Evolutionary conservation across 1,284 basidiomycete species (phyloP).

Genomic region (Cutaneotrichosporon cutaneum): DNA sequence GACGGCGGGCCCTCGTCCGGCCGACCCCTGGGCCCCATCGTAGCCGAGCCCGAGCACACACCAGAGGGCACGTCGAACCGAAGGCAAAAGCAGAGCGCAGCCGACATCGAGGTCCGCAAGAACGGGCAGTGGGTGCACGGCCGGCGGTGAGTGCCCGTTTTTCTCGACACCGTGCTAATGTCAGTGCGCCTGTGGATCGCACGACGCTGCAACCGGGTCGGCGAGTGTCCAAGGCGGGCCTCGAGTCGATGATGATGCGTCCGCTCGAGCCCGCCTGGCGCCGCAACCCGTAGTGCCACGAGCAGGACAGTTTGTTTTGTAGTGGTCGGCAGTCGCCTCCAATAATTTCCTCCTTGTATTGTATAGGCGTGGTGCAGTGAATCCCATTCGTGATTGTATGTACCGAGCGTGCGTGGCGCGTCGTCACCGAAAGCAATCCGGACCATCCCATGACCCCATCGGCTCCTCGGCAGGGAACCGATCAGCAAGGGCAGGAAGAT

Average conservation of each 20-base stretch:
- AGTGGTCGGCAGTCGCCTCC: not conserved
- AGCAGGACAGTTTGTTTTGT: not conserved
- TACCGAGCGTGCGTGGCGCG: not conserved
- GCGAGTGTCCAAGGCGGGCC: slow-evolving; percentile 81
- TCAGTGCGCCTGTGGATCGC: slow-evolving; percentile 73
- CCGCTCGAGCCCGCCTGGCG: slow-evolving; percentile 5
- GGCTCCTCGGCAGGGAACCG: not conserved
- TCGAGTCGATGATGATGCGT: slow-evolving; percentile 60
- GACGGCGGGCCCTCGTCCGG: not conserved
- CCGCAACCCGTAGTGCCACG: not conserved
- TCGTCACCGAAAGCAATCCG: too few species aligned
- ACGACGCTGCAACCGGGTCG: slow-evolving; percentile 79
- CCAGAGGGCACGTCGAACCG: slow-evolving; percentile 54
- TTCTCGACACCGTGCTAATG: not conserved
- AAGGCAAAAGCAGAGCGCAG: slow-evolving; percentile 27
- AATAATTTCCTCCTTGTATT: not conserved
- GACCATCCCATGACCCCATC: not conserved
- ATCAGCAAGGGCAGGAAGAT: not conserved
- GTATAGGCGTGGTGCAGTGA: not conserved
- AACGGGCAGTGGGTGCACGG: slow-evolving; percentile 79
- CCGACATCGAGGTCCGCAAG: slow-evolving; percentile 68
- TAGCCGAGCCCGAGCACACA: slow-evolving; percentile 19
- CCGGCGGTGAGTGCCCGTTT: slow-evolving; percentile 55
- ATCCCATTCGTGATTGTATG: not conserved
- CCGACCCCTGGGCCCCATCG: slow-evolving; percentile 7